Conservation (phyloP, 1,139 yeast species). For the Sugiyamaella sp. region DNA sequence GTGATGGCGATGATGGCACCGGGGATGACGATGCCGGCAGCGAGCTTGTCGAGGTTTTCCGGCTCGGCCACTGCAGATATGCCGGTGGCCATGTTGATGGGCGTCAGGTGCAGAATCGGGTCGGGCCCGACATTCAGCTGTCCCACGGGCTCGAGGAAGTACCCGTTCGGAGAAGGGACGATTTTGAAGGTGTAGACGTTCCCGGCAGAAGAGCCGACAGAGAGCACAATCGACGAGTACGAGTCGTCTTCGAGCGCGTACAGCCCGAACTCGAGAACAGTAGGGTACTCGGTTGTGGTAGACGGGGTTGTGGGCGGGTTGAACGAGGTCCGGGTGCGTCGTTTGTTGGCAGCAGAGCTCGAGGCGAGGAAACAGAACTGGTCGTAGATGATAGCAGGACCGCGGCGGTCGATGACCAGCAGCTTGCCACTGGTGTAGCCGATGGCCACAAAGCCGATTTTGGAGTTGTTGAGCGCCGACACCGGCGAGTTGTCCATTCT, state of each 20-base stretch:
- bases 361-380: slow-evolving; percentile 25
- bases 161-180: slow-evolving; percentile 69
- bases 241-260: slow-evolving; percentile 64
- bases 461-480: slow-evolving; percentile 66
- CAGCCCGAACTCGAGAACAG: slow-evolving; percentile 71
- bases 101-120: slow-evolving; percentile 57
- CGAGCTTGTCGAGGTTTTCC: slow-evolving; percentile 60
- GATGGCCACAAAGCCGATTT: slow-evolving; percentile 82
- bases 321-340: slow-evolving; percentile 32
- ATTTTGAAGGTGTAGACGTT: slow-evolving; percentile 69
- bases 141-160: slow-evolving; percentile 60
- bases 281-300: slow-evolving; percentile 45
- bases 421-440: slow-evolving; percentile 79
- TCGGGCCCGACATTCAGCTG: slow-evolving; percentile 51
- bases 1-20: slow-evolving; percentile 67
- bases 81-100: slow-evolving; percentile 61
- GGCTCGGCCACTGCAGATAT: slow-evolving; percentile 65
- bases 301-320: slow-evolving; percentile 16
- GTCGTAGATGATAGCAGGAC: slow-evolving; percentile 77
- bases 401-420: slow-evolving; percentile 78
- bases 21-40: slow-evolving; percentile 62
- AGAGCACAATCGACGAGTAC: slow-evolving; percentile 69
- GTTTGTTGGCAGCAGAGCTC: slow-evolving; percentile 30
- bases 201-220: slow-evolving; percentile 82
- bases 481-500: slow-evolving; percentile 44